Conservation (phyloP, 148 eudicot genomes). For the Linanthus parryae region DNA sequence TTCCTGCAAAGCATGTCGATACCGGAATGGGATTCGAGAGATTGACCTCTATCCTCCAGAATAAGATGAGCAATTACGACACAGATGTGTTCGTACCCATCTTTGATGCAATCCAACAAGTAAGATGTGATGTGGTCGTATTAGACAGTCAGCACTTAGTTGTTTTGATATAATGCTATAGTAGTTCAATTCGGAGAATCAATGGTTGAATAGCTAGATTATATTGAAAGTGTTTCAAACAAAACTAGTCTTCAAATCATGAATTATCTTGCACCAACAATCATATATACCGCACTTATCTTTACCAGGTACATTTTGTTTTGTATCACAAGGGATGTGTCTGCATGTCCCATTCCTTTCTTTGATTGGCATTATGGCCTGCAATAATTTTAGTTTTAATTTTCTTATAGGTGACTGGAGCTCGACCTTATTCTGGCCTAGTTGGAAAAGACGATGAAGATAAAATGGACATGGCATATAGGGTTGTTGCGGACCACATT, state of each 20-base stretch:
- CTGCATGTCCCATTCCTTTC: neutral
- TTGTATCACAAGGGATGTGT: too few species aligned
- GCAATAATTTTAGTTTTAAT: too few species aligned
- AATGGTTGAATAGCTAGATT: too few species aligned
- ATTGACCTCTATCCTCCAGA: conserved; percentile 94
- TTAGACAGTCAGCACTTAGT: neutral
- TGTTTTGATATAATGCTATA: neutral
- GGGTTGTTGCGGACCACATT: conserved; percentile 97
- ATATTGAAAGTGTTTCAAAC: too few species aligned
- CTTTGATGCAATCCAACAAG: conserved; percentile 83
- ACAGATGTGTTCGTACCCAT: conserved; percentile 93
- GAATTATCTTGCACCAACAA: too few species aligned
- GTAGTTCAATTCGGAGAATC: neutral
- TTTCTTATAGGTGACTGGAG: conserved; percentile 61
- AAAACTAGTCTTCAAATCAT: too few species aligned
- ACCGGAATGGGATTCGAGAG: conserved; percentile 99
- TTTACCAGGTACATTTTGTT: too few species aligned
- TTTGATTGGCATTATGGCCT: neutral
- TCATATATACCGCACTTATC: too few species aligned
- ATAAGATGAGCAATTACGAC: conserved; percentile 96
- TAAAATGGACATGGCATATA: conserved; percentile 92
- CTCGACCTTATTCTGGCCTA: conserved; percentile 72
- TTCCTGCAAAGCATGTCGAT: conserved; percentile 95
- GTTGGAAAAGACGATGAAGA: conserved; percentile 92
- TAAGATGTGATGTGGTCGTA: conserved; percentile 19